Evolutionary conservation across 1,284 basidiomycete genomes (phyloP).

Genomic region (Fomes fomentarius): DNA sequence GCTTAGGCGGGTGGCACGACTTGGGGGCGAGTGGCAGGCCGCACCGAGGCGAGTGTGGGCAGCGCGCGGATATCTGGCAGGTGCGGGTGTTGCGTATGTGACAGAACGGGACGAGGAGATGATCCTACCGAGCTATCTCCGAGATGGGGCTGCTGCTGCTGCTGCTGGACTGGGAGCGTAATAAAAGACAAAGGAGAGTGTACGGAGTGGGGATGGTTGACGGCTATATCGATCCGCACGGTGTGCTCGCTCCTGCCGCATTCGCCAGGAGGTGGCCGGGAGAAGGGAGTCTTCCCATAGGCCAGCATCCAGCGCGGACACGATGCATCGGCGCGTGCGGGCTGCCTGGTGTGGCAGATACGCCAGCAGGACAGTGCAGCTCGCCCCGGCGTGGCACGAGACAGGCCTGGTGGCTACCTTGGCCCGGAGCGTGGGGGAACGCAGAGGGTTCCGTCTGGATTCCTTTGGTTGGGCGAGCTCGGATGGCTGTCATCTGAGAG

Average conservation of each 20-base stretch:
- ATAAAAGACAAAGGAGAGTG: background rate
- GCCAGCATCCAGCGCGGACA: constrained; percentile 1
- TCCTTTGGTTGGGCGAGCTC: too few relatives aligned
- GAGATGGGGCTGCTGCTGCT: constrained; percentile 8
- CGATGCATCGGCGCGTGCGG: constrained; percentile 5
- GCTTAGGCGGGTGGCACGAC: too few relatives aligned
- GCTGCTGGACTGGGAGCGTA: too few relatives aligned
- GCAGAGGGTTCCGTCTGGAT: too few relatives aligned
- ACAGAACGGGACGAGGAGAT: too few relatives aligned
- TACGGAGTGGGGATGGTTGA: too few relatives aligned
- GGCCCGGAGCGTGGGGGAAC: too few relatives aligned
- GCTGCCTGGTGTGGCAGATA: constrained; percentile 13
- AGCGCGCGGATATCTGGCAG: background rate
- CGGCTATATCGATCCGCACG: constrained; percentile 8
- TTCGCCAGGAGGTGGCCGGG: constrained; percentile 15
- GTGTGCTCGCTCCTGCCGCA: constrained; percentile 14
- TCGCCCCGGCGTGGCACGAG: too few relatives aligned
- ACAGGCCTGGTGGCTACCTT: too few relatives aligned
- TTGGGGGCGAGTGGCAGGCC: background rate
- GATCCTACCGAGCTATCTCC: constrained; percentile 24
- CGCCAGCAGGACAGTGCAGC: constrained; percentile 4
- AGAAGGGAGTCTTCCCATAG: constrained; percentile 24
- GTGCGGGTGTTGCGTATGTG: background rate
- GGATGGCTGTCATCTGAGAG: too few relatives aligned
- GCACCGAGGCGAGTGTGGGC: background rate